Evolutionary conservation across 495 filamentous ascomycete genomes (phyloP), one percentile per base, ranked within the genome.

Genomic region (Astrocystis sublimbata): DNA sequence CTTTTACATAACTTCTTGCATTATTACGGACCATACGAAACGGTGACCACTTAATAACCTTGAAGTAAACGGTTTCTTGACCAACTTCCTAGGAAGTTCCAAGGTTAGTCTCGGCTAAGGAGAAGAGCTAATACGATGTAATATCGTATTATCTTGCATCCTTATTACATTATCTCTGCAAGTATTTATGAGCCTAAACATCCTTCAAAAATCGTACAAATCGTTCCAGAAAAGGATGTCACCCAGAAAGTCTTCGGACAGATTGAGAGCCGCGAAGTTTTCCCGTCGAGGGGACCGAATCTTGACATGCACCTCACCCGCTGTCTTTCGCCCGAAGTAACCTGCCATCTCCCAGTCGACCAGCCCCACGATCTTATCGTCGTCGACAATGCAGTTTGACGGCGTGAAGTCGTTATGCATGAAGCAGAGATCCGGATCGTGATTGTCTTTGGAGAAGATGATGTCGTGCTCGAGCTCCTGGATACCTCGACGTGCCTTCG

Each of bases 331-430:
- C 19, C 78, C 77, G 61, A 78, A 76, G 50, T 66, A 80, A 6
- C 78, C 77, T 54, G 78, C 78, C 69, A 77, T 80, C 66, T 79
- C 79, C 78, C 76, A 79, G 51, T 79, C 76, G 62, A 78, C 65
- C 45, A 83, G 64, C 17, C 74, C 78, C 12, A 79, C 72, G 30
- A 83, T 76, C 49, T 30, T 73, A 62, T 73, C 75, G 60, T 75
- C 69, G 38, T 80, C 65, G 28, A 83, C 77, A 40, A 80, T 78
- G 64, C 64, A 71, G 47, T 80, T 79, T 2, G 74, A 78, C 42
- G 36, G 7, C 3, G 68, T 76, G 49, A 80, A 68, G 41, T 80
- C 74, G 57, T 79, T 81, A 61, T 81, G 78, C 73, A 77, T 76
- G 31, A 80, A 79, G 30, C 70, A 62, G 28, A 75, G 46, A 41